Base-by-base conservation (phyloP, 352 stramenopile species). In the Halophytophthora batemanensis region DNA sequence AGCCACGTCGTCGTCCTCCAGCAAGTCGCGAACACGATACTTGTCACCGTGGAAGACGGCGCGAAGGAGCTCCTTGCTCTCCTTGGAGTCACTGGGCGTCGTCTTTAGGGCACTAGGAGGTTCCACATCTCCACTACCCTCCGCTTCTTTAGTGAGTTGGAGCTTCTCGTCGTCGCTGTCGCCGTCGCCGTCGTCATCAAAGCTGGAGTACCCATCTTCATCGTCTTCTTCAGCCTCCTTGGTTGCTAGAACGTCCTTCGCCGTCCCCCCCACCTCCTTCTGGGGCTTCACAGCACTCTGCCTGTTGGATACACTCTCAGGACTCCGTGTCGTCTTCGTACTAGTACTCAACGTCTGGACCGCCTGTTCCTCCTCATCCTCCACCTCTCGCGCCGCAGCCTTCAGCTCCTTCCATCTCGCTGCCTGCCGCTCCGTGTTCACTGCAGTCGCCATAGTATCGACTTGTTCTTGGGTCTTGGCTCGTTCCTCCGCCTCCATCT, bases 1-100 rank as follows among this genome's bases (percentile, higher is more conserved):
- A 8, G 4, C 25, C 40, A 77, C 59, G 6, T 74, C 68, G 12
- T 71, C 59, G 2, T 53, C 56, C 11, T 74, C 56, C 38, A 90
- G 60, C 64, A 91, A 68, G 6, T 84, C 72, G 34, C 65, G 71
- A 17, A 90, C 45, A 15, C 67, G 62, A 3, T 67, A 66, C 34
- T 79, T 61, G 29, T 93, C 77, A 3, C 61, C 74, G 29, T 62
- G 66, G 39, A 81, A 90, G 31, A 90, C 78, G 6, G 77, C 77
- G 34, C 71, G 70, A 21, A 92, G 39, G 46, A 89, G 82, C 38
- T 70, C 62, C 40, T 87, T 90, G 34, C 66, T 74, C 35, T 80
- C 63, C 2, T 60, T 68, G 4, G 69, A 76, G 15, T 82, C 71
- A 19, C 71, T 80, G 18, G 68, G 51, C 19, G 61, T 81, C 37